Base-by-base conservation (phyloP, 768 basidiomycete genomes). In the Kwoniella mangroviensis region DNA sequence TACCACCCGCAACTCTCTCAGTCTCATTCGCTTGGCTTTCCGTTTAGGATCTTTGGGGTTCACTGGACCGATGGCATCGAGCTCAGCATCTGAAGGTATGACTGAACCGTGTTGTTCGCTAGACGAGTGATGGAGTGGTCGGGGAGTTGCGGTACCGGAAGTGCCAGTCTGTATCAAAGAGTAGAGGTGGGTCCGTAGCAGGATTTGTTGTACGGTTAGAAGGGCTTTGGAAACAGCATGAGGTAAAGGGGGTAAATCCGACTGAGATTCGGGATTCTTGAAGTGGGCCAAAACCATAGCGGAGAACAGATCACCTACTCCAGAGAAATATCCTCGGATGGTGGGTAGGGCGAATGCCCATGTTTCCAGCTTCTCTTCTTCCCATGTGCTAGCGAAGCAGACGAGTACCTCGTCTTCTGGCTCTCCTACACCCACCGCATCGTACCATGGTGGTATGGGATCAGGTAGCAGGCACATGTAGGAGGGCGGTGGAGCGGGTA, bases 261-360 rank as follows among this genome's bases (percentile, higher is more conserved):
- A 57, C 34, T 28, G 24, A 12, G 64, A 66, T 40, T 68, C 65
- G 12, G 65, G 63, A 28, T 71, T 70, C 3, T 79, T 51, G 82
- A 89, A 98, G 77, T 94, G 91, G 0, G 89, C 94, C 4, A 96
- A 86, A 28, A 95, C 88, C 65, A 98, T 88, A 1, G 96, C 92
- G 6, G 94, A 94, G 85, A 98, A 98, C 66, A 98, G 89, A 82
- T 99, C 97, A 19, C 97, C 97, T 12, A 97, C 95, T 26, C 97
- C 97, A 21, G 93, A 91, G 82, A 94, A 98, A 85, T 98, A 97
- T 12, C 94, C 95, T 5, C 90, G 88, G 55, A 98, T 87, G 34
- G 90, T 87, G 2, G 91, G 90, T 10, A 99, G 89, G 54, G 86
- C 87, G 76, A 89, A 89, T 0, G 89, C 89, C 82, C 91, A 88